These are phyloP conservation scores for Persicaria tinctoria DNA, from an alignment of 148 eudicot species.

Conservation along the genomic window DNA sequence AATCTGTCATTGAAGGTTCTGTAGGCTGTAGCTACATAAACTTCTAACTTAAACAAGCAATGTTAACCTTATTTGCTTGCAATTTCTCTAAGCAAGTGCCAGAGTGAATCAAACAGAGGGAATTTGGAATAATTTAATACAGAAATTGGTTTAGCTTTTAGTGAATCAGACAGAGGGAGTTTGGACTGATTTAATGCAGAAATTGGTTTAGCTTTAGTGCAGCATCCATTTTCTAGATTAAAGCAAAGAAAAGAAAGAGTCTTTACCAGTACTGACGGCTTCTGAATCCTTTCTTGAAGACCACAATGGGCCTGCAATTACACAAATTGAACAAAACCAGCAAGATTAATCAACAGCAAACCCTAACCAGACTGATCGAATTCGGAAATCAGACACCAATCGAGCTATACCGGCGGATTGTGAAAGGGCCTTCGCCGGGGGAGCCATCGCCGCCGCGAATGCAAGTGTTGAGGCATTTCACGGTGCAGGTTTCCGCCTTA, in stretches of 20 bases:
- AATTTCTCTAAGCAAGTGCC: no score
- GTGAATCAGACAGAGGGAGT: no score
- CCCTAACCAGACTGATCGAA: background rate
- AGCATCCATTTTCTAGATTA: no score
- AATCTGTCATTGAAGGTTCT: background rate
- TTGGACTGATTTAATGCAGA: no score
- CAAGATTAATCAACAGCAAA: background rate
- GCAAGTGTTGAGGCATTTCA: slow-evolving; percentile 74
- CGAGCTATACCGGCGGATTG: slow-evolving; percentile 20
- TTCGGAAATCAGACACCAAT: background rate
- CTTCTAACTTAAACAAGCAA: no score
- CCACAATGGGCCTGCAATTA: slow-evolving; percentile 58
- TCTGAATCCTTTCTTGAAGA: slow-evolving; percentile 73
- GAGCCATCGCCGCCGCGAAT: slow-evolving; percentile 70
- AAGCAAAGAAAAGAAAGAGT: background rate
- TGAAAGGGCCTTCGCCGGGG: slow-evolving; percentile 90
- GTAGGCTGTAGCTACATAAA: no score
- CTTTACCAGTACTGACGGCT: slow-evolving; percentile 66
- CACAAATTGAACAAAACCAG: background rate
- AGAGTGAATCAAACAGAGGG: no score
- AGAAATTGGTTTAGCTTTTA: no score
- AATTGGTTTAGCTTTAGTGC: no score
- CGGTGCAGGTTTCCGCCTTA: slow-evolving; percentile 72
- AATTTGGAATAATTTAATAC: no score
- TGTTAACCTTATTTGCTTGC: no score